Percentiles rank a stretch among this genome's conserved stretches.
Conservation (phyloP, 2,329 filamentous ascomycete genomes). For the Orbilia brochopaga region DNA sequence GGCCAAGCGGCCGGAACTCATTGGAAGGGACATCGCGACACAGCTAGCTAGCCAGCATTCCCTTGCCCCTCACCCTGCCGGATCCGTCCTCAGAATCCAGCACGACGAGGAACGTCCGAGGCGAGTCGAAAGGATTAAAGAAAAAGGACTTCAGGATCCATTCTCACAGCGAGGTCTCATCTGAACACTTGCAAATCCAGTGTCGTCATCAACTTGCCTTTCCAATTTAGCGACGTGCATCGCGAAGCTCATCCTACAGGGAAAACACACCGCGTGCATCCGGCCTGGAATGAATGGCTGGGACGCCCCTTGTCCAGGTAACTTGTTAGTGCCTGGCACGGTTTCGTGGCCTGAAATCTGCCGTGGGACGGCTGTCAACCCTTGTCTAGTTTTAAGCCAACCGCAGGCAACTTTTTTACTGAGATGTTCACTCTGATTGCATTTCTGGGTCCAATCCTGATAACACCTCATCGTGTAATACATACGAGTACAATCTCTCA, state of each 20-base stretch:
- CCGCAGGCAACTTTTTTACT: neutral
- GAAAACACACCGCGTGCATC: neutral
- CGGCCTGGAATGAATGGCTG: constrained; percentile 10
- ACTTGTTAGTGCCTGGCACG: constrained; percentile 16
- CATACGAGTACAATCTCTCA: constrained; percentile 10
- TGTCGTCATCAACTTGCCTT: neutral
- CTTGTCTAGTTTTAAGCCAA: constrained; percentile 36
- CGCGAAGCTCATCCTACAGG: neutral
- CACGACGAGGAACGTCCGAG: neutral
- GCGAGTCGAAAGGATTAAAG: neutral
- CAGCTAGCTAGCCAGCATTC: neutral
- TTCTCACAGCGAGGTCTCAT: neutral
- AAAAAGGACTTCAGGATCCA: neutral
- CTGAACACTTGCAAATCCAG: constrained; percentile 2
- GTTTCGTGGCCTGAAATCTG: constrained; percentile 41
- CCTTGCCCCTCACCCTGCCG: neutral
- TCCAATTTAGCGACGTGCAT: constrained; percentile 4
- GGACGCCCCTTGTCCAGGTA: constrained; percentile 14
- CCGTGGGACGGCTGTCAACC: constrained; percentile 49
- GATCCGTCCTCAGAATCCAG: neutral
- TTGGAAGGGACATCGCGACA: neutral
- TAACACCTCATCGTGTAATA: neutral
- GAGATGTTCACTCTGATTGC: neutral
- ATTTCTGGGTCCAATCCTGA: neutral
- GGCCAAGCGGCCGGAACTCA: constrained; percentile 8